Evolutionary conservation across 495 filamentous ascomycete species (phyloP), one percentile per base, ranked within the genome.

Genomic region (Trichoderma gamsii): DNA sequence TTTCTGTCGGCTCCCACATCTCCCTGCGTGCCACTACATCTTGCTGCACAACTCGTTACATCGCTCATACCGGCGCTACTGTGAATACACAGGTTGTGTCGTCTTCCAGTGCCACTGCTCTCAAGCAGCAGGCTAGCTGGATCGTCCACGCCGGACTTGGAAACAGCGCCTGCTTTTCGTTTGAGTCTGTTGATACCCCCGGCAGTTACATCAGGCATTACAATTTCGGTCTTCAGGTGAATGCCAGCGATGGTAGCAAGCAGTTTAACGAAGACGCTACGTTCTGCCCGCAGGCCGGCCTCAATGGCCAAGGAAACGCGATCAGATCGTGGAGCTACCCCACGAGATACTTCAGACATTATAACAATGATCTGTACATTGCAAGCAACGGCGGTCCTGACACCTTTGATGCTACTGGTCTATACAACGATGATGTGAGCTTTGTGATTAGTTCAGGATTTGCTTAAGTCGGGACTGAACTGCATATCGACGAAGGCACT

Each of bases 291-390:
- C 74, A 78, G 73, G 66, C 74, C 49, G 81, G 79, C 18, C 73
- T 86, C 25, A 83, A 76, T 68, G 81, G 80, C 51, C 71, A 79
- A 67, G 83, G 80, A 13, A 79, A 64, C 71, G 78, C 83, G 16
- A 72, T 87, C 64, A 80, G 82, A 29, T 77, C 83, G 13, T 87
- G 84, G 84, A 81, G 76, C 71, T 85, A 85, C 71, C 84, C 84
- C 13, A 85, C 84, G 12, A 80, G 84, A 64, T 85, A 74, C 67
- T 79, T 84, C 75, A 80, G 84, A 52, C 84, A 87, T 69, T 85
- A 80, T 71, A 65, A 70, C 27, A 79, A 83, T 41, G 72, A 78
- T 7, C 73, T 72, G 1, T 85, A 86, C 63, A 69, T 71, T 29
- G 84, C 81, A 35, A 85, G 79, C 71, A 82, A 87, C 32, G 84